These are phyloP conservation scores for Trichophyton rubrum DNA, from an alignment of 2,329 filamentous ascomycete species.

Conservation along the genomic window DNA sequence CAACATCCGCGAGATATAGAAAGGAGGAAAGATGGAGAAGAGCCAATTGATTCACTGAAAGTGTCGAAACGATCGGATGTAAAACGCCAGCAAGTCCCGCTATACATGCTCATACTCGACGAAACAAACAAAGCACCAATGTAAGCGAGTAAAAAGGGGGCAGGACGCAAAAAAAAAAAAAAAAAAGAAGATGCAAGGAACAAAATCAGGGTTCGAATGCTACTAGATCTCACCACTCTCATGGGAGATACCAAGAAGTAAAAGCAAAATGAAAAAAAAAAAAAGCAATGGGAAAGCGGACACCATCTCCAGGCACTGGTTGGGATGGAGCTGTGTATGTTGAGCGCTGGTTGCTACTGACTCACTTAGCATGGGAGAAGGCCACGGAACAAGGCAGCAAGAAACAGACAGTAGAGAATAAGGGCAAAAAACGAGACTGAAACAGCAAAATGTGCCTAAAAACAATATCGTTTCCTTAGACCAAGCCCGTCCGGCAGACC, in stretches of 20 bases:
- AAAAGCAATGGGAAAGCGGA: neutral
- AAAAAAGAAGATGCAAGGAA: neutral
- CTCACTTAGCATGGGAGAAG: too few species aligned
- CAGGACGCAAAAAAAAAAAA: neutral
- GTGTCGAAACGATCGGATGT: neutral
- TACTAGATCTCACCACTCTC: neutral
- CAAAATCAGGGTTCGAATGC: neutral
- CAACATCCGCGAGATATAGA: neutral
- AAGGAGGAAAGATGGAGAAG: neutral
- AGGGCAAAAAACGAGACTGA: neutral
- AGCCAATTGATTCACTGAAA: neutral
- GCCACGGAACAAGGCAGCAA: neutral
- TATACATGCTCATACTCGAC: neutral
- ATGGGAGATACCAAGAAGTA: neutral
- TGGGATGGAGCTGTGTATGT: neutral
- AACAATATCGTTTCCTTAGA: neutral
- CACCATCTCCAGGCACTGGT: neutral
- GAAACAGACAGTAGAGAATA: neutral
- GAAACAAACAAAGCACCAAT: neutral
- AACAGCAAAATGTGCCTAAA: neutral
- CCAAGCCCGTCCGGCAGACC: neutral
- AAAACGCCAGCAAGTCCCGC: neutral
- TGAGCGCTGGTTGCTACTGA: neutral
- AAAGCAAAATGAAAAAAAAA: neutral
- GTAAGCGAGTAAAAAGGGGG: neutral